Evolutionary conservation across 192 early-diverging fungal genomes (phyloP), one percentile per base, ranked within the genome.

Genomic region (Physocladia obscura): DNA sequence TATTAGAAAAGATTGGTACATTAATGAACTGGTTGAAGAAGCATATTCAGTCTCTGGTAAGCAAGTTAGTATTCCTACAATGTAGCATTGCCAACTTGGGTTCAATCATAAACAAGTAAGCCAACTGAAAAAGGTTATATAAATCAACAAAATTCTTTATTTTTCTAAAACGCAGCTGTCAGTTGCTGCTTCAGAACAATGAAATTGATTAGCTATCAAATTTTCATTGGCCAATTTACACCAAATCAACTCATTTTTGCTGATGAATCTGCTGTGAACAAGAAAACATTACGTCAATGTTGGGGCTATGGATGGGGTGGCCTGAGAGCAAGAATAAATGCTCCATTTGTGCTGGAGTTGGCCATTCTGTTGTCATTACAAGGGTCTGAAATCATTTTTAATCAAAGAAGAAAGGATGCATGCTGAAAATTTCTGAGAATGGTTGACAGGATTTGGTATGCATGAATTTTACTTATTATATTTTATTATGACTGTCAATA

Each of bases 241-340:
- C 57, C 2, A 34, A 34, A 59, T 5, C 15, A 59, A 17, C 32
- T 59, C 8, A 22, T 59, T 11, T 59, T 59, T 30, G n/a, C 30
- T 38, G 57, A 59, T 35, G 57, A 59, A 35, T n/a, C 57, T 17
- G 57, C 57, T n/a, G n/a, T n/a, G 57, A 59, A 59, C 24, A 0
- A 36, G 24, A 59, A 59, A n/a, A 27, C 57, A 13, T 22, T 59
- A 22, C 15, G 37, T 21, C 27, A 36, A 17, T n/a, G 34, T 3
- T 35, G 22, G 22, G 57, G 57, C 8, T 59, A 36, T 29, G 13
- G 1, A 11, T 34, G 17, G 27, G 22, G 8, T 27, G 57, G 57
- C 2, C 15, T 8, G 15, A n/a, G 57, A 17, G 35, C 57, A 35
- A 30, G n/a, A n/a, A 11, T 11, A n/a, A 11, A 2, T 27, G 2